Conservation (phyloP, 148 eudicot genomes). For the Chenopodium quinoa region DNA sequence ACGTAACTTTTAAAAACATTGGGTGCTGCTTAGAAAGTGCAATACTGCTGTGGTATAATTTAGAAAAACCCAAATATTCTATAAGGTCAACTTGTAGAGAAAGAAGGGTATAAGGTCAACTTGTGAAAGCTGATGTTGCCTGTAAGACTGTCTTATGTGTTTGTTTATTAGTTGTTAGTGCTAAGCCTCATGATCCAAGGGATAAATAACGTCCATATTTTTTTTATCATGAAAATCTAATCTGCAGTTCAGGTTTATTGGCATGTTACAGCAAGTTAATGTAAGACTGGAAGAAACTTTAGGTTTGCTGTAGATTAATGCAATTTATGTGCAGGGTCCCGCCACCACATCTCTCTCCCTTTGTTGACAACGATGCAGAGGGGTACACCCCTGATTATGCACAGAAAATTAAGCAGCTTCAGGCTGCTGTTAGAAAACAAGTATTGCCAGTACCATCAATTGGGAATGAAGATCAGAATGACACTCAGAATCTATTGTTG, state of each 20-base stretch:
- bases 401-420: slow-evolving; percentile 64
- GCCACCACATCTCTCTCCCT: slow-evolving; percentile 96
- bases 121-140: neutral
- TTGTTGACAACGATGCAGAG: slow-evolving; percentile 83
- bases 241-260: too few species aligned
- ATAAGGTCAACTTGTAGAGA: neutral
- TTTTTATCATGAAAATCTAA: neutral
- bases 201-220: neutral
- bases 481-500: slow-evolving; percentile 59
- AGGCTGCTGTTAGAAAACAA: slow-evolving; percentile 75
- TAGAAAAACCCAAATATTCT: neutral
- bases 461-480: slow-evolving; percentile 66
- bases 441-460: slow-evolving; percentile 85
- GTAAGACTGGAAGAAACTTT: neutral
- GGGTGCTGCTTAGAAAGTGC: too few species aligned
- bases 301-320: slow-evolving; percentile 3
- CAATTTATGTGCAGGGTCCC: slow-evolving; percentile 58
- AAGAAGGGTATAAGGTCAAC: neutral
- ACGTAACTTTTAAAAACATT: too few species aligned
- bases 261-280: neutral
- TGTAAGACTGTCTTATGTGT: neutral
- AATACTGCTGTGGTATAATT: too few species aligned
- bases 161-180: neutral
- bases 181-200: neutral
- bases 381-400: slow-evolving; percentile 91